Conservation (phyloP, 768 basidiomycete genomes). For the Suillus brevipes region DNA sequence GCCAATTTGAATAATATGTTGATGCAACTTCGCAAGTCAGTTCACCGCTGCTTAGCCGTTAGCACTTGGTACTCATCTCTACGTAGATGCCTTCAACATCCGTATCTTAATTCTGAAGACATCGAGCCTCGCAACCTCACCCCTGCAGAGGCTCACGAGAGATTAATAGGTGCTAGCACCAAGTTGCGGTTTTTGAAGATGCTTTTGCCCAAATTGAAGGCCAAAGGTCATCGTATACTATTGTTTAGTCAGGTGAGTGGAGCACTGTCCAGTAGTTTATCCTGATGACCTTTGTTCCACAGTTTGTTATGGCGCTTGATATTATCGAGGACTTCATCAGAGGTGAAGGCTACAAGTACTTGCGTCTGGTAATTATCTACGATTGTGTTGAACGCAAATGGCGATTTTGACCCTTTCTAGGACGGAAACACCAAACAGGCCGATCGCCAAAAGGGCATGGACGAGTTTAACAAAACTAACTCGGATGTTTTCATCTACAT, state of each 20-base stretch:
- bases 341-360: slow-evolving; percentile 78
- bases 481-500: slow-evolving; percentile 93
- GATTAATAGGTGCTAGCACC: slow-evolving; percentile 80
- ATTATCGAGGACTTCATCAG: slow-evolving; percentile 85
- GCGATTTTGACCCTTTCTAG: slow-evolving; percentile 38
- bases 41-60: slow-evolving; percentile 9
- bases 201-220: slow-evolving; percentile 80
- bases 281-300: not conserved
- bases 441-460: slow-evolving; percentile 92
- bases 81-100: slow-evolving; percentile 86
- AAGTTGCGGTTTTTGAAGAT: slow-evolving; percentile 79
- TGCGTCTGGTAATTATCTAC: slow-evolving; percentile 61
- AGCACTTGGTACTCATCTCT: slow-evolving; percentile 2
- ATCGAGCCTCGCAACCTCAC: slow-evolving; percentile 73
- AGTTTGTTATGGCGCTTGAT: slow-evolving; percentile 89
- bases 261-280: slow-evolving; percentile 5
- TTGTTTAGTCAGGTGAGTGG: slow-evolving; percentile 83
- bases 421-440: slow-evolving; percentile 87
- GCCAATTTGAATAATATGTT: slow-evolving; percentile 76
- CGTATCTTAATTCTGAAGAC: slow-evolving; percentile 77
- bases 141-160: slow-evolving; percentile 65
- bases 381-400: slow-evolving; percentile 11
- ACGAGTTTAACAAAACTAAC: slow-evolving; percentile 84
- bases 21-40: slow-evolving; percentile 87
- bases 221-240: slow-evolving; percentile 84